Conservation (phyloP, 2,329 filamentous ascomycete species). For the Stagonosporopsis rhizophila region DNA sequence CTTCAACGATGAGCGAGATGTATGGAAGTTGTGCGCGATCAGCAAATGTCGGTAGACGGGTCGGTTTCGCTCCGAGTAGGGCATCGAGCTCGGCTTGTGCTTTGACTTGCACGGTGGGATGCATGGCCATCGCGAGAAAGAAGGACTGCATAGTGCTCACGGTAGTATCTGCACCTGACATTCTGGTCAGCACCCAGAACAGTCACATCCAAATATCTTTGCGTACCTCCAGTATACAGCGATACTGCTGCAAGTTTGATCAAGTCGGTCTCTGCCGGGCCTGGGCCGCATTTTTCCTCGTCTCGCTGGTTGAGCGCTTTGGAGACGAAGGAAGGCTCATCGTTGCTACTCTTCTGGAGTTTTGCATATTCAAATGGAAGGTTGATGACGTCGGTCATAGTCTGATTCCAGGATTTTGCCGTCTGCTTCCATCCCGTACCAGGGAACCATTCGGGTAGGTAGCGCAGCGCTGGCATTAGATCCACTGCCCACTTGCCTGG, state of each 20-base stretch:
- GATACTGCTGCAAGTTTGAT: conserved; percentile 51
- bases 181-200: neutral
- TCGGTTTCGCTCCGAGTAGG: conserved; percentile 51
- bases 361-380: conserved; percentile 53
- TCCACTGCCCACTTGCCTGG: conserved; percentile 58
- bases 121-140: conserved; percentile 61
- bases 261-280: conserved; percentile 38
- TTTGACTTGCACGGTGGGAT: conserved; percentile 56
- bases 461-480: conserved; percentile 51
- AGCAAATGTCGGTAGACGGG: conserved; percentile 55
- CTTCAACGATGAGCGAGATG: conserved; percentile 42
- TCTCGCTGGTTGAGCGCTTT: conserved; percentile 27
- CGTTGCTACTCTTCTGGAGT: conserved; percentile 33
- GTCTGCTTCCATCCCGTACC: conserved; percentile 44
- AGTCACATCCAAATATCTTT: neutral
- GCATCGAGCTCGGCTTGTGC: conserved; percentile 57
- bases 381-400: conserved; percentile 29
- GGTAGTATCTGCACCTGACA: conserved; percentile 50
- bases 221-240: conserved; percentile 51
- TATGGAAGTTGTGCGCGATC: conserved; percentile 54
- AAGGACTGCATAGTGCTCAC: conserved; percentile 54
- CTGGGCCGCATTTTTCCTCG: conserved; percentile 31
- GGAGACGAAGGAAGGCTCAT: conserved; percentile 50
- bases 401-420: conserved; percentile 32
- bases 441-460: conserved; percentile 56